Evolutionary conservation across 108 stramenopile species (phyloP), one percentile per base, ranked within the genome.

Genomic region (Phaeodactylum tricornutum): DNA sequence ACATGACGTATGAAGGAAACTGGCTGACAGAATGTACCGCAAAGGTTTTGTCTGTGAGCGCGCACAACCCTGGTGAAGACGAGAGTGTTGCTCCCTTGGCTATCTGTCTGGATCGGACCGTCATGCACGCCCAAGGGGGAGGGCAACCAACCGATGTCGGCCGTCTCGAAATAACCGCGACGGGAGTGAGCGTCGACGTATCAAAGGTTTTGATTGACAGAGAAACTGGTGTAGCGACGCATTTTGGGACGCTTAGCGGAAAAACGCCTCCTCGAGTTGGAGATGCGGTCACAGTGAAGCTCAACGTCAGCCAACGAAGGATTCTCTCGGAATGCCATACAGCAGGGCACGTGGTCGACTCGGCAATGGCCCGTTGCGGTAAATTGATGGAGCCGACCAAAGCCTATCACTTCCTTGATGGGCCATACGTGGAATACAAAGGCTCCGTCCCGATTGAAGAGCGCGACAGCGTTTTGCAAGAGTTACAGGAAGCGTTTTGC

Each of bases 341-440:
- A 14, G 92, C 85, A 30, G 92, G 92, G 2, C 92, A 89, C 42
- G 77, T 87, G n/a, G 72, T 93, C 9, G 92, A 89, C 53, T 46
- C 66, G 14, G 87, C 87, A 32, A 83, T 93, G 82, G 69, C 84
- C 1, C 54, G 45, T 34, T 66, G 61, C 33, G 75, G 66, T 9
- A 36, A 36, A 26, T 20, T 59, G 2, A 44, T 85, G 44, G 35
- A 38, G 20, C 75, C 86, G 9, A 64, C 65, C 22, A 86, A 87
- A 43, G 87, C 75, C 4, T 89, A 87, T 69, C 92, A 88, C 47
- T 93, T 93, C 45, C 50, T 79, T 36, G 81, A 88, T 47, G 85
- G 83, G 0, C 84, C 92, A 1, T 89, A 73, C 38, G 92, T 92
- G 0, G 84, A 87, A 45, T 87, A 87, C 43, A 62, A 69, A 40